Conservation (phyloP, 208 protist species). For the Trypanosoma mega region DNA sequence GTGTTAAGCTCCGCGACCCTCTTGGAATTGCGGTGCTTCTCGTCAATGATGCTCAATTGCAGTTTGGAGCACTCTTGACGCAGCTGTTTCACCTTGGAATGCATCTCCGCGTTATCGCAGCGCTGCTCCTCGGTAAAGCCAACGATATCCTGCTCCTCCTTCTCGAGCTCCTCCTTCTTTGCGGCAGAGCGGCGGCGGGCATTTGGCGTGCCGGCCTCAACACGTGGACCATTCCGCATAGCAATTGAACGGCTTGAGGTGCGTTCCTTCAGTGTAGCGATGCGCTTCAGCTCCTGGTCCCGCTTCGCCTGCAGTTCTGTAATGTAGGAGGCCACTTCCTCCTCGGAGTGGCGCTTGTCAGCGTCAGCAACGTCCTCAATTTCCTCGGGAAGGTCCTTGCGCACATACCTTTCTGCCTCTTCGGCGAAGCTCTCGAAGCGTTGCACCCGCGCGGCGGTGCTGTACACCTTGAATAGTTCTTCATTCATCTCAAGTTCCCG, state of each 20-base stretch:
- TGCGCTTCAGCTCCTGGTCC: conserved; percentile 39
- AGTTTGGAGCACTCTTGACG: conserved; percentile 41
- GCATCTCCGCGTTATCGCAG: conserved; percentile 20
- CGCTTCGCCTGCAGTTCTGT: conserved; percentile 61
- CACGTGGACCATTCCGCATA: conserved; percentile 30
- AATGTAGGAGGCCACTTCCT: conserved; percentile 71
- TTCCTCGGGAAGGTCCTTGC: conserved; percentile 48
- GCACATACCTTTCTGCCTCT: conserved; percentile 35
- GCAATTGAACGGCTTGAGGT: conserved; percentile 25
- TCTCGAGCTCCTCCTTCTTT: conserved; percentile 25
- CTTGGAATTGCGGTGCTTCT: conserved; percentile 39
- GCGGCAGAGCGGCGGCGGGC: not conserved
- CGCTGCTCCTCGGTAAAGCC: conserved; percentile 45
- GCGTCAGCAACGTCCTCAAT: conserved; percentile 49
- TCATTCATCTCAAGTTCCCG: conserved; percentile 64
- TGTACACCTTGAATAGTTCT: conserved; percentile 41
- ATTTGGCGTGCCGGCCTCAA: conserved; percentile 16
- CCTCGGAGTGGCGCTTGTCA: conserved; percentile 54
- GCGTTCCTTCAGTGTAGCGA: conserved; percentile 37
- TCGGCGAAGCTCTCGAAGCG: conserved; percentile 61
- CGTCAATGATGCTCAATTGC: conserved; percentile 43
- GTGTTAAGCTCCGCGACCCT: conserved; percentile 41
- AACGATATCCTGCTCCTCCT: conserved; percentile 38
- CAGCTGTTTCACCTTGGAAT: conserved; percentile 16
- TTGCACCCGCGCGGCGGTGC: conserved; percentile 69